Evolutionary conservation across 2,329 filamentous ascomycete genomes (phyloP), one percentile per base, ranked within the genome.

Genomic region (Stromatinia cepivora): DNA sequence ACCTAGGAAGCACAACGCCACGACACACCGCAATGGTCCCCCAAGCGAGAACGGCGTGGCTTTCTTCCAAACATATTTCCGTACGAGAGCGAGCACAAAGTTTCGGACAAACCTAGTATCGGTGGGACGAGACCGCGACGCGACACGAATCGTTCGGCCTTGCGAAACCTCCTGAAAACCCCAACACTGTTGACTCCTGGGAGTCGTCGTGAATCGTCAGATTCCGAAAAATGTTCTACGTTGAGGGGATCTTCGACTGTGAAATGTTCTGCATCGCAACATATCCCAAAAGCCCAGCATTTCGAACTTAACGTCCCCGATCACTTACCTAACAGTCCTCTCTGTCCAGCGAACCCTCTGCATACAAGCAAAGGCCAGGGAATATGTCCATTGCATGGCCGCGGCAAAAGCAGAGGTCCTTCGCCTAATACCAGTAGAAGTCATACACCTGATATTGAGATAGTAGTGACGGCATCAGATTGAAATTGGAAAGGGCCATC

Each of bases 261-360:
- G 52, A 52, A 17, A 68, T 53, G 36, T 25, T 62, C 45, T 46
- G 34, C 31, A 31, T 53, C 34, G 15, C 31, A 48, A 25, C 42
- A 39, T 13, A 9, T 54, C 28, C n/a, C 34, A 67, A 31, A n/a
- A 39, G n/a, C 46, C 9, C 25, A 31, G 1, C 6, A 48, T 17
- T 76, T 82, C 54, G 80, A 81, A 63, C 78, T 81, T 74, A 74
- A 81, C 22, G 71, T 81, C 1, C 81, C 82, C 2, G 82, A 84
- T 71, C 82, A 84, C 73, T 70, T 83, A 9, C 80, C 80, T 1
- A 78, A 69, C 8, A 81, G 80, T 67, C 81, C 81, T 10, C 70
- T 83, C 3, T 84, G 82, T 74, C 82, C 82, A 9, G 75, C 81
- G 22, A 78, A 79, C 72, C 72, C 75, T 17, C 80, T 79, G 69